phyloP scores from a whole-genome alignment of 176 grass and related monocot genomes.

The Dactylis glomerata region DNA sequence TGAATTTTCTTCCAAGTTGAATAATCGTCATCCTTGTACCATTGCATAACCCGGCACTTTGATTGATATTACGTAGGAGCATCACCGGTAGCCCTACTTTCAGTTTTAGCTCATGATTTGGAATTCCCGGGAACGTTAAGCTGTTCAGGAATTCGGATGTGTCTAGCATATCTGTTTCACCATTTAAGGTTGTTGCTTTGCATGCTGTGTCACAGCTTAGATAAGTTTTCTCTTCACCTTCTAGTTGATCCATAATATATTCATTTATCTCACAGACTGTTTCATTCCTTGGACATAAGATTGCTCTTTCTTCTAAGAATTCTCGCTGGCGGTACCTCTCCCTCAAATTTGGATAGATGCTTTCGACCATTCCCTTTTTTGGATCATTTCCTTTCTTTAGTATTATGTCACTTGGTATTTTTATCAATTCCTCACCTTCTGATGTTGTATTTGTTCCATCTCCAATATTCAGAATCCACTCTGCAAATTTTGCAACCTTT shows the following conservation, averaged over 20 bases:
- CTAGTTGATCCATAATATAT: not conserved
- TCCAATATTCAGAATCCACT: not conserved
- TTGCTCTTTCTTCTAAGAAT: not conserved
- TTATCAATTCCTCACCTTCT: not conserved
- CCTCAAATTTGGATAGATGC: not conserved
- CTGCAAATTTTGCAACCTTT: not conserved
- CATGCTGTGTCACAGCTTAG: no score
- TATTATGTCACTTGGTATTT: not conserved
- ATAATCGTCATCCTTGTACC: no score
- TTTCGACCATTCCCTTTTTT: not conserved
- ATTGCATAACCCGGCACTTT: no score
- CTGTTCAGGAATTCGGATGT: no score
- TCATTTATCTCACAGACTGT: not conserved
- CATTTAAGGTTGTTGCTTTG: no score
- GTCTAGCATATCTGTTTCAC: no score
- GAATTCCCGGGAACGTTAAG: no score
- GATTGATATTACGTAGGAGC: no score
- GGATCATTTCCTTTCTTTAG: not conserved
- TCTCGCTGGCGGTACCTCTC: not conserved
- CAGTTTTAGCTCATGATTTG: no score
- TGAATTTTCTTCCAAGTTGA: no score
- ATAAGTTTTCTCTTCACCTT: not conserved
- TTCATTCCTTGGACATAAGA: not conserved
- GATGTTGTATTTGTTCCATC: not conserved
- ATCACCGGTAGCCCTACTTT: no score